phyloP scores from a whole-genome alignment of 1,284 basidiomycete genomes.

The Naganishia sp. region DNA sequence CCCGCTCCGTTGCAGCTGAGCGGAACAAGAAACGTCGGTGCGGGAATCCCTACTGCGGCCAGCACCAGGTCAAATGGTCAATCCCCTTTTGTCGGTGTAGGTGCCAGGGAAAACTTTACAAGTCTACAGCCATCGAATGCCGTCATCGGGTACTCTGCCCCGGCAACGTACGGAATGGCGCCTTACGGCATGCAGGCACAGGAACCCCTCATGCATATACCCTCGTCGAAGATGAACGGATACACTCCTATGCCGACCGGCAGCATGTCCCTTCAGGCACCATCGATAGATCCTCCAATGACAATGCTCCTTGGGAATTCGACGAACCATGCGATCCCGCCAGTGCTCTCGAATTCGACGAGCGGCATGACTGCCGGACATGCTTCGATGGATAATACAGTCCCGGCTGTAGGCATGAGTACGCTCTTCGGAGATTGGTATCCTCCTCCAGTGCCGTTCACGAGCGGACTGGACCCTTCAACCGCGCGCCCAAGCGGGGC shows the following conservation, averaged over 20 bases:
- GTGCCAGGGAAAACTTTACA: no score
- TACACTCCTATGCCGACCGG: constrained; percentile 5
- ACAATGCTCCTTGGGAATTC: background rate
- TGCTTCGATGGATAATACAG: background rate
- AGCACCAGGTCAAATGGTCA: background rate
- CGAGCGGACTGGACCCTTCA: no score
- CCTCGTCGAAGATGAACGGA: background rate
- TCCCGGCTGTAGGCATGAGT: background rate
- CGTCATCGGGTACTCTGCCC: no score
- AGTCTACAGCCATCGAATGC: no score
- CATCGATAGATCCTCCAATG: background rate
- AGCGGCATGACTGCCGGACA: background rate
- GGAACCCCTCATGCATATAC: background rate
- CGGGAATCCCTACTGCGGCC: background rate
- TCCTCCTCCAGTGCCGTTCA: no score
- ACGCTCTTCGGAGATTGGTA: no score
- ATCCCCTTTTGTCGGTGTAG: no score
- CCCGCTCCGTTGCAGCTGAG: background rate
- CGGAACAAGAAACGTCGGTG: background rate
- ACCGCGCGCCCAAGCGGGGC: no score
- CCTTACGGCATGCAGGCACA: background rate
- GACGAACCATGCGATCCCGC: background rate
- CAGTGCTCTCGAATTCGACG: background rate
- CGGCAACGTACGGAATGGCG: background rate
- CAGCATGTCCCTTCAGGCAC: constrained; percentile 9